Conservation (phyloP, 2,329 filamentous ascomycete species). For the Colletotrichum viniferum region DNA sequence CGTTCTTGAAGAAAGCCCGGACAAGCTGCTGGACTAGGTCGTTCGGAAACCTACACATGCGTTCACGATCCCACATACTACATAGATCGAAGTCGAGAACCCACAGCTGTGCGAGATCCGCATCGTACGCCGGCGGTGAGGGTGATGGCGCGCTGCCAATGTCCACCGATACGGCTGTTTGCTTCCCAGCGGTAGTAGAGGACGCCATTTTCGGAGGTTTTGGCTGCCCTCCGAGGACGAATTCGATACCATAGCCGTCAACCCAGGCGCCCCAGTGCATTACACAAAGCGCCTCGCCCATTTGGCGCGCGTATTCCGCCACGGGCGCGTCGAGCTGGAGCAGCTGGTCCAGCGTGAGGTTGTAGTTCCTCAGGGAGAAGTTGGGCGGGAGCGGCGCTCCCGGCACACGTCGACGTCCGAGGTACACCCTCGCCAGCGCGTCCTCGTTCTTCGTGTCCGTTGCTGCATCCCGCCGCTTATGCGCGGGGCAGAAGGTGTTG, state of each 20-base stretch:
- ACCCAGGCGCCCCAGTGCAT: neutral
- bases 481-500: neutral
- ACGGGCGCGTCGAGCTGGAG: neutral
- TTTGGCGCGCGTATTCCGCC: neutral
- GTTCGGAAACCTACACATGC: neutral
- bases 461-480: neutral
- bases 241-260: neutral
- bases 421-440: neutral
- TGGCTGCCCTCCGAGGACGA: neutral
- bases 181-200: neutral
- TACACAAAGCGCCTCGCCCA: neutral
- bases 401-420: neutral
- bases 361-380: neutral
- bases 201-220: neutral
- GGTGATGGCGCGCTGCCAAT: neutral
- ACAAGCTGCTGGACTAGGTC: neutral
- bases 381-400: neutral
- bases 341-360: neutral
- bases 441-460: neutral
- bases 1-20: neutral
- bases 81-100: neutral
- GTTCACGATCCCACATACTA: neutral
- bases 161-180: neutral
- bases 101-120: neutral
- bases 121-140: neutral